Conservation (phyloP, 495 filamentous ascomycete species). For the Podospora conica region DNA sequence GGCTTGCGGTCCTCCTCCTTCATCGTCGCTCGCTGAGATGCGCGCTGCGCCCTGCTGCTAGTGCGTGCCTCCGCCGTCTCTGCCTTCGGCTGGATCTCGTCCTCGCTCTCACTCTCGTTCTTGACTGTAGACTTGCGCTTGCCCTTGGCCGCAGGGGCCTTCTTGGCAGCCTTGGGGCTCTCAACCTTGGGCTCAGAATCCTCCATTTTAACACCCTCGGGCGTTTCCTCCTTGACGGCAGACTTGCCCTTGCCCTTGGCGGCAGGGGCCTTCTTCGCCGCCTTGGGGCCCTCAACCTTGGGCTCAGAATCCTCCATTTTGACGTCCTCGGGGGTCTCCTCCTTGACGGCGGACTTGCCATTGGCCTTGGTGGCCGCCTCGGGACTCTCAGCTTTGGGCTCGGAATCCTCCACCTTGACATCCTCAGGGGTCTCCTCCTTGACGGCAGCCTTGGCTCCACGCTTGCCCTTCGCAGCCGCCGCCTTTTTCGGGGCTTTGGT, state of each 20-base stretch:
- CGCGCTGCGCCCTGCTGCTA: background rate
- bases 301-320: conserved; percentile 18
- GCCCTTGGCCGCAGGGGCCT: background rate
- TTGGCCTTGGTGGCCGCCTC: background rate
- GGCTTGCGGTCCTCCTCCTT: conserved; percentile 25
- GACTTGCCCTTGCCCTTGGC: conserved; percentile 4
- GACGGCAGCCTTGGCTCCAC: conserved; percentile 1
- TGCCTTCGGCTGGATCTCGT: background rate
- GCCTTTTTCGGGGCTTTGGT: conserved; percentile 13
- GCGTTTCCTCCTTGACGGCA: conserved; percentile 6
- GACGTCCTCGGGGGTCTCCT: background rate
- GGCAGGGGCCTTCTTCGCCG: conserved; percentile 2
- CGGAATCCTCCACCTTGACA: conserved; percentile 14
- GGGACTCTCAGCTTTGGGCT: conserved; percentile 7
- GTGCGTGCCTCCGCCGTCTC: background rate
- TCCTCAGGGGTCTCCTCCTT: conserved; percentile 6
- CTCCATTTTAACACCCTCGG: background rate
- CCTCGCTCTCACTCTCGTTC: background rate
- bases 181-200: conserved; percentile 20
- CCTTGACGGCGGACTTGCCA: conserved; percentile 7
- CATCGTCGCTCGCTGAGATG: background rate
- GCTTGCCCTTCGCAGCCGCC: conserved; percentile 14
- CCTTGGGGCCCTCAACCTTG: conserved; percentile 12
- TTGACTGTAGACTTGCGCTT: conserved; percentile 6
- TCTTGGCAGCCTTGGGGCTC: conserved; percentile 14